These are phyloP conservation scores for Codiaeum variegatum DNA, from an alignment of 441 rosid species.

Conservation along the genomic window DNA sequence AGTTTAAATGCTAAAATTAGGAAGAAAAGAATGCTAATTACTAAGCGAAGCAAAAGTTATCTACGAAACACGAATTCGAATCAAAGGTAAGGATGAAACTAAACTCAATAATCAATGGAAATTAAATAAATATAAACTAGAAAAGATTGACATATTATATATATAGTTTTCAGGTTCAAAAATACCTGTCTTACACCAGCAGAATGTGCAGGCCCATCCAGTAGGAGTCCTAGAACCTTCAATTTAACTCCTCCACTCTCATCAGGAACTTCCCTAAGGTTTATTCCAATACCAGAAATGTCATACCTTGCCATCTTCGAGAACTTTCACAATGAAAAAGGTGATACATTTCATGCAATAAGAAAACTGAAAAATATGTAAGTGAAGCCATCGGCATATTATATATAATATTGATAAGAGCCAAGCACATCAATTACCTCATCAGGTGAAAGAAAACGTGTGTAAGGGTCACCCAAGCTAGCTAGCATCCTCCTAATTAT, in stretches of 20 bases:
- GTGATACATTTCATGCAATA: constrained; percentile 28
- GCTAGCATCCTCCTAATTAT: constrained; percentile 72
- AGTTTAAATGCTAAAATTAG: neutral
- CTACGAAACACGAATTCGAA: neutral
- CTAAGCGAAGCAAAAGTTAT: neutral
- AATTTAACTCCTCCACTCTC: constrained; percentile 54
- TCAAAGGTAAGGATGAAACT: neutral
- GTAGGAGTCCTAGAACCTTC: constrained; percentile 74
- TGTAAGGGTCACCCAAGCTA: constrained; percentile 83
- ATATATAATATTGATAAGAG: neutral
- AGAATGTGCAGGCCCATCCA: constrained; percentile 81
- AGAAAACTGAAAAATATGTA: constrained; percentile 32
- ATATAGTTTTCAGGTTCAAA: neutral
- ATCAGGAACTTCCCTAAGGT: constrained; percentile 83
- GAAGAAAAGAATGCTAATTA: neutral
- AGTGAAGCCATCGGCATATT: constrained; percentile 23
- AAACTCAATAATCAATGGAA: neutral
- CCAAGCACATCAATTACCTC: constrained; percentile 45
- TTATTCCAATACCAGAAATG: constrained; percentile 84
- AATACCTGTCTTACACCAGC: constrained; percentile 87
- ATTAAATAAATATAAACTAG: neutral
- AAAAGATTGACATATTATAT: neutral
- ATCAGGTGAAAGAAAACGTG: constrained; percentile 77
- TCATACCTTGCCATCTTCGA: constrained; percentile 96
- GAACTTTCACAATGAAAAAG: constrained; percentile 51